A percentile compares a stretch with the other conserved stretches of the same genome.
Conservation (phyloP, 2,329 filamentous ascomycete genomes). For the Pseudofabraea citricarpa region DNA sequence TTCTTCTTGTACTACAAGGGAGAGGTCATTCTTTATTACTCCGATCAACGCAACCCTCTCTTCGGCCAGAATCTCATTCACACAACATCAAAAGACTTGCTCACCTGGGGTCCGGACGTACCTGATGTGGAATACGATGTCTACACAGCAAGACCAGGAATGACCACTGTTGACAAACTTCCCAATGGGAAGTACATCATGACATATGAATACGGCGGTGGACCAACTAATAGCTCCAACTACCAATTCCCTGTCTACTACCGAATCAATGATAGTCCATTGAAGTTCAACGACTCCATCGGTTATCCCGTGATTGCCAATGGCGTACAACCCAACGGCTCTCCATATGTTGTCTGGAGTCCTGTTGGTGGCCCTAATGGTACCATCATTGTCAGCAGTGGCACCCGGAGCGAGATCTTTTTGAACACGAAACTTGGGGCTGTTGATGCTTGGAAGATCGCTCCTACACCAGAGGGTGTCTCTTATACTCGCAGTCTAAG, state of each 20-base stretch:
- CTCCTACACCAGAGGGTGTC: constrained; percentile 19
- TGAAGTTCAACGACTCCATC: constrained; percentile 20
- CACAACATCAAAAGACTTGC: constrained; percentile 49
- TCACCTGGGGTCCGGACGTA: constrained; percentile 53
- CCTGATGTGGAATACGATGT: constrained; percentile 59
- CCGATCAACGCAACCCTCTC: constrained; percentile 61
- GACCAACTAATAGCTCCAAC: constrained; percentile 10
- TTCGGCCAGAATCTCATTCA: constrained; percentile 68
- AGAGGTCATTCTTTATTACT: constrained; percentile 62
- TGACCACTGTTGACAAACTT: constrained; percentile 57
- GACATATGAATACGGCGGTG: constrained; percentile 47
- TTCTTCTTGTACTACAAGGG: constrained; percentile 56
- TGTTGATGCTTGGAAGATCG: constrained; percentile 20
- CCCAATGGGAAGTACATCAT: constrained; percentile 54
- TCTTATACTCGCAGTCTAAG: constrained; percentile 25
- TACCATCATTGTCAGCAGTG: constrained; percentile 24
- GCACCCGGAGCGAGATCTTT: constrained; percentile 20
- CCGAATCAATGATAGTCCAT: constrained; percentile 24
- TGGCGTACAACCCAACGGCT: constrained; percentile 20
- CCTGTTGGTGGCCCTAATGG: constrained; percentile 24
- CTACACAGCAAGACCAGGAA: constrained; percentile 62
- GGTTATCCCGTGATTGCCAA: constrained; percentile 19
- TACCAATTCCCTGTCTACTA: constrained; percentile 29
- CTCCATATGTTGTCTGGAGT: constrained; percentile 25
- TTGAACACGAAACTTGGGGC: constrained; percentile 24